Percentiles rank a stretch among this genome's conserved stretches.
These are phyloP conservation scores for Rachicladosporium sp. DNA, from an alignment of 2,329 filamentous ascomycete species.

Conservation along the genomic window DNA sequence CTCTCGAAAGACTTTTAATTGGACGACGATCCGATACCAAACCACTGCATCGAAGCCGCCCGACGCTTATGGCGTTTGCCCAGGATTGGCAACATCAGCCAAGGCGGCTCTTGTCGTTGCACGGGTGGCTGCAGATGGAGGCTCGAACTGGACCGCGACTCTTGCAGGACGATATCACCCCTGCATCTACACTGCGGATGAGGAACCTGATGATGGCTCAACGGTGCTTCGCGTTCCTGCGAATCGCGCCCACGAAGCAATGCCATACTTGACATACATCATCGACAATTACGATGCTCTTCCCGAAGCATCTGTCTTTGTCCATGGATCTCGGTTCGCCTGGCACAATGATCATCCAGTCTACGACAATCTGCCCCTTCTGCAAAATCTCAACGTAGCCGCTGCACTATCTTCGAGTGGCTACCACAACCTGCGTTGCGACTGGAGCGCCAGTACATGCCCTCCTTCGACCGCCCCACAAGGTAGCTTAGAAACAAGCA, in stretches of 20 bases:
- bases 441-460: conserved; percentile 34
- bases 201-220: conserved; percentile 11
- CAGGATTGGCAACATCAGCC: conserved; percentile 23
- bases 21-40: conserved; percentile 33
- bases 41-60: conserved; percentile 23
- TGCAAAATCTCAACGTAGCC: conserved; percentile 27
- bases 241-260: conserved; percentile 49
- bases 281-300: conserved; percentile 47
- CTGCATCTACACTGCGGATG: conserved; percentile 35
- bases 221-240: conserved; percentile 30
- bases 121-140: conserved; percentile 28
- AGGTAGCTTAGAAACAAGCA: conserved; percentile 26
- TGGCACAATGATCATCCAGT: conserved; percentile 44
- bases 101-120: conserved; percentile 37
- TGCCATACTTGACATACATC: conserved; percentile 49
- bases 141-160: conserved; percentile 29
- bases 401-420: conserved; percentile 27
- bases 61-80: conserved; percentile 30
- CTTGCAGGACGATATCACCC: conserved; percentile 31
- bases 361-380: conserved; percentile 34
- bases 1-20: conserved; percentile 23
- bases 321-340: conserved; percentile 43
- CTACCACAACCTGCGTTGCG: conserved; percentile 39
- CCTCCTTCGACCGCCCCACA: conserved; percentile 27
- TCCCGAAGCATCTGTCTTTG: conserved; percentile 44